Evolutionary conservation across 225 moss, liverwort and hornwort genomes (phyloP), one percentile per base, ranked within the genome.

Genomic region (Thuidium tamariscinum): DNA sequence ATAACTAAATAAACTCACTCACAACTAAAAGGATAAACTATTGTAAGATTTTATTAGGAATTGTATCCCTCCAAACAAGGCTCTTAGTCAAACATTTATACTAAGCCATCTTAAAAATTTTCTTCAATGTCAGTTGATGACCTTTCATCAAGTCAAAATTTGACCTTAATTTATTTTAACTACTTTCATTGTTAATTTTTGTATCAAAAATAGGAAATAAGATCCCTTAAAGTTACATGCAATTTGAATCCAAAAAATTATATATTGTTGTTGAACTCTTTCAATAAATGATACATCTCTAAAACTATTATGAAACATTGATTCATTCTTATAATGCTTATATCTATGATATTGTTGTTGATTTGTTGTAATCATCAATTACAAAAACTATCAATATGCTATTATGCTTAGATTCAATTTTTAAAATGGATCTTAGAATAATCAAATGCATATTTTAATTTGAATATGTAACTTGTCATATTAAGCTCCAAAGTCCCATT

Each of bases 21-120:
- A 16, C 8, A 42, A 70, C 13, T 9, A 9, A 10, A 44, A 71
- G 1, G 0, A 44, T 29, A 29, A 71, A 16, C 15, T 44, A 9
- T 44, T 29, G 16, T 27, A 16, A 44, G 27, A 27, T 27, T 27
- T 9, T 16, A 16, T 16, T 70, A 44, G 5, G 23, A 42, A 69
- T 14, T 42, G 1, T 16, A 16, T 69, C 2, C 0, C 1, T 0
- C 26, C 0, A 42, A 69, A 27, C 3, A 70, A 42, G 5, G 26
- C 42, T 41, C 26, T 5, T 26, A 4, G 20, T 36, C 0, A 8
- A 70, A 16, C 27, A 42, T 71, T 5, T 29, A 16, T 71, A 3
- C 1, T 46, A 17, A 5, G 2, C 71, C 17, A 71, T 17, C 29
- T 29, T 44, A 14, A 49, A 11, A 5, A 4, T 41, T 70, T 25